These are phyloP conservation scores for Yamadazyma laniorum DNA, from an alignment of 805 yeast species.

Conservation along the genomic window DNA sequence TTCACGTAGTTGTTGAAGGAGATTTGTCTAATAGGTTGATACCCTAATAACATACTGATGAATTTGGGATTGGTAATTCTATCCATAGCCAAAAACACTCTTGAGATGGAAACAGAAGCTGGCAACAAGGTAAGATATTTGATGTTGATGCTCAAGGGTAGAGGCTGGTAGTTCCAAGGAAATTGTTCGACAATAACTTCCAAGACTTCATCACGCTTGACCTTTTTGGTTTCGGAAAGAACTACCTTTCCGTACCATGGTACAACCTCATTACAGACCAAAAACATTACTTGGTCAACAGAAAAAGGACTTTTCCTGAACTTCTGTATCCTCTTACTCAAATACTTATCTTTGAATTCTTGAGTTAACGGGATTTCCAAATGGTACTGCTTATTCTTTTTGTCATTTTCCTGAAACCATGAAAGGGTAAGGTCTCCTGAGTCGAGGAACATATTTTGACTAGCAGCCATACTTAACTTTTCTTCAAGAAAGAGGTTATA, in stretches of 20 bases:
- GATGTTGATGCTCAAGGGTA: constrained; percentile 47
- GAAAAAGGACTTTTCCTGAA: constrained; percentile 60
- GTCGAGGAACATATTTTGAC: constrained; percentile 33
- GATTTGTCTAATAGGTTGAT: constrained; percentile 53
- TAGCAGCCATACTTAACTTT: constrained; percentile 34
- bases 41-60: constrained; percentile 53
- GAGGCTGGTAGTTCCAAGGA: constrained; percentile 54
- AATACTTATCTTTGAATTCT: constrained; percentile 48
- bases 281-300: constrained; percentile 55
- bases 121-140: constrained; percentile 48
- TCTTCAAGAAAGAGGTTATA: constrained; percentile 65
- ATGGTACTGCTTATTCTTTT: constrained; percentile 39
- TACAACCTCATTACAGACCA: constrained; percentile 49
- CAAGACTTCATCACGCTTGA: constrained; percentile 27
- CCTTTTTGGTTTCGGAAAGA: constrained; percentile 24
- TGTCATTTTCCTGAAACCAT: constrained; percentile 49
- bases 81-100: constrained; percentile 67
- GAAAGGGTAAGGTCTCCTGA: constrained; percentile 47
- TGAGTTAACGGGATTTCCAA: constrained; percentile 44
- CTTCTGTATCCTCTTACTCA: constrained; percentile 49
- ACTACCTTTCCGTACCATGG: constrained; percentile 61
- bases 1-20: constrained; percentile 54
- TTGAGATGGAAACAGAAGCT: constrained; percentile 58
- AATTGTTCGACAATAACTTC: constrained; percentile 52
- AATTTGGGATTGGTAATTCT: constrained; percentile 53